Evolutionary conservation across 352 stramenopile genomes (phyloP), one percentile per base, ranked within the genome.

Genomic region (Nothophytophthora sp.): DNA sequence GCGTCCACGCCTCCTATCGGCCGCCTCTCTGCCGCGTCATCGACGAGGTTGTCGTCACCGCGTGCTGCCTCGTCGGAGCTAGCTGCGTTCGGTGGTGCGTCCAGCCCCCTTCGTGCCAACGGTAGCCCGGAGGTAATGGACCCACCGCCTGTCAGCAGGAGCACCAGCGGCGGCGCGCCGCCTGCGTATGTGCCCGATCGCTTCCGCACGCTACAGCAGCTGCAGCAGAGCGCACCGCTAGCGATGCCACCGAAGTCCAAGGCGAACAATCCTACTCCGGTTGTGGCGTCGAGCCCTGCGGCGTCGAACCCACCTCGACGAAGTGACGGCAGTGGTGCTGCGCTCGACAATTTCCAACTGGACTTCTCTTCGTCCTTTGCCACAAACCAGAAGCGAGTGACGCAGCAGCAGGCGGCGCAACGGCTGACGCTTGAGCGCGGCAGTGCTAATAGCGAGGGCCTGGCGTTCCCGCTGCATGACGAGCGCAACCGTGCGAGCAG

Each of bases 281-380:
- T n/a, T n/a, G n/a, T n/a, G n/a, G n/a, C n/a, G n/a, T n/a, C n/a
- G n/a, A n/a, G n/a, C 4, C 47, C 27, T n/a, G 28, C 30, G 10
- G 15, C 22, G 12, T 38, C 35, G 5, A 64, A n/a, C 35, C 51
- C 53, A 5, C 59, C 36, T 25, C 47, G 59, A 39, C 53, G 63
- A 24, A 67, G 48, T 29, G 53, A 4, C 16, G 50, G 55, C 41
- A 58, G 49, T 44, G 33, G 20, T 16, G 24, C 34, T n/a, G 40
- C 49, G 5, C 45, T 69, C 10, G 57, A 72, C 33, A 53, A 52
- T 18, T 63, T 72, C 50, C 55, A 67, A 24, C 39, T 67, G 22
- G 46, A 70, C 39, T 69, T 67, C 22, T 67, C 62, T 18, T 41
- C 45, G 10, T 70, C 62, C 2, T 67, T 76, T 19, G 55, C 54